These are phyloP conservation scores for Paraphoma sp. DNA, from an alignment of 2,329 filamentous ascomycete species.

Conservation along the genomic window DNA sequence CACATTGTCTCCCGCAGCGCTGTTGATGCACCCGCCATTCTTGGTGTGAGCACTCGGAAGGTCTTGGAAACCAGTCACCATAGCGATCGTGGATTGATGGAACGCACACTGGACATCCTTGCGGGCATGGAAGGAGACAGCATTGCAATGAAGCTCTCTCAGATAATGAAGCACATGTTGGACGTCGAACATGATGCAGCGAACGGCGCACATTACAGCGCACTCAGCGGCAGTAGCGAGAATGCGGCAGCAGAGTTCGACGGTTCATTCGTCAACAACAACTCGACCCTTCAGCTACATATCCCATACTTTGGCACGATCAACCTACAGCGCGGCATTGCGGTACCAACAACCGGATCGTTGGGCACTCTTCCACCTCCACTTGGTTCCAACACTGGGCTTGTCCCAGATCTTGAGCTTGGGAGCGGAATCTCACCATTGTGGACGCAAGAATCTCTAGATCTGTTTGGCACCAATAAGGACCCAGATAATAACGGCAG, in stretches of 20 bases:
- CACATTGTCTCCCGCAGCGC: constrained; percentile 13
- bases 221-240: constrained; percentile 18
- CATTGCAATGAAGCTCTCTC: constrained; percentile 10
- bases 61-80: constrained; percentile 13
- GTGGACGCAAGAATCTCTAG: not conserved
- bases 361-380: too few species aligned
- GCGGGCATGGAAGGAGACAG: constrained; percentile 12
- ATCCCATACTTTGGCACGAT: constrained; percentile 32
- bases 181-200: constrained; percentile 17
- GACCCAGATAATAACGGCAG: not conserved
- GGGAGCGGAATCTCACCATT: too few species aligned
- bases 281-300: constrained; percentile 11
- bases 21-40: too few species aligned
- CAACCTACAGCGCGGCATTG: constrained; percentile 20
- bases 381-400: not conserved
- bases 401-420: too few species aligned
- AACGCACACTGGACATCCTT: constrained; percentile 15
- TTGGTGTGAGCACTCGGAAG: constrained; percentile 5
- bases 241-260: constrained; percentile 25
- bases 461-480: not conserved
- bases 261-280: constrained; percentile 17
- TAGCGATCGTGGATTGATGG: constrained; percentile 23
- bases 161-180: constrained; percentile 15
- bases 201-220: constrained; percentile 10
- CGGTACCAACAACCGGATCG: too few species aligned